These are phyloP conservation scores for Hura crepitans DNA, from an alignment of 441 rosid species.

Conservation along the genomic window DNA sequence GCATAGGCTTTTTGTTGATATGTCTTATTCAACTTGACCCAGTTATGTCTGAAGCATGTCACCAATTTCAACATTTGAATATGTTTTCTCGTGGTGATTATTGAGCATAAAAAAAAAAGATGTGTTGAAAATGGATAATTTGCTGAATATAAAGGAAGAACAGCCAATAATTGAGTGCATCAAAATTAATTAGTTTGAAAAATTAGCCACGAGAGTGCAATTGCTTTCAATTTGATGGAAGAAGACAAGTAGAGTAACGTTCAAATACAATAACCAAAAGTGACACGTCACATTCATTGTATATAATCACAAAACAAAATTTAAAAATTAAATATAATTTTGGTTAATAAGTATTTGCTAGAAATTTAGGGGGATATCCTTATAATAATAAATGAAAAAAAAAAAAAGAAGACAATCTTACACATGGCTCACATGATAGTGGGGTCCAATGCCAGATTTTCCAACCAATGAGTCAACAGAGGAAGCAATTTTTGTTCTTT, in stretches of 20 bases:
- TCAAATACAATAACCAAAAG: slow-evolving; percentile 3
- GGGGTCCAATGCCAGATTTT: slow-evolving; percentile 28
- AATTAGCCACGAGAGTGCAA: not conserved
- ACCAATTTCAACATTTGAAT: not conserved
- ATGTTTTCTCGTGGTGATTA: too few relatives aligned
- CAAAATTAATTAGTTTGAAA: not conserved
- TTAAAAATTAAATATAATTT: too few relatives aligned
- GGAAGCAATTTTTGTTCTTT: not conserved
- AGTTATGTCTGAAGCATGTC: slow-evolving; percentile 10
- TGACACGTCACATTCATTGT: too few relatives aligned
- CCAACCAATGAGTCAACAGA: slow-evolving; percentile 18
- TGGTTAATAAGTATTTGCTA: not conserved
- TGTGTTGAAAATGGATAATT: too few relatives aligned
- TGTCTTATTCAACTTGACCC: slow-evolving; percentile 26
- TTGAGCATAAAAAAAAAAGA: too few relatives aligned
- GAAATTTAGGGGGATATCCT: not conserved
- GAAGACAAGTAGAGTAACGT: slow-evolving; percentile 10
- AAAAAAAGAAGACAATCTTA: slow-evolving; percentile 10
- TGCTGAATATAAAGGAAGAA: too few relatives aligned
- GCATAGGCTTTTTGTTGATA: slow-evolving; percentile 16
- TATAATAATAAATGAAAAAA: too few relatives aligned
- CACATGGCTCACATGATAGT: slow-evolving; percentile 34
- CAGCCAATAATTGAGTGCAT: slow-evolving; percentile 10
- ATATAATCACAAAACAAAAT: too few relatives aligned
- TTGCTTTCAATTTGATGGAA: not conserved